Base-by-base conservation (phyloP, 2,329 filamentous ascomycete genomes). In the Aspergillus piperis region DNA sequence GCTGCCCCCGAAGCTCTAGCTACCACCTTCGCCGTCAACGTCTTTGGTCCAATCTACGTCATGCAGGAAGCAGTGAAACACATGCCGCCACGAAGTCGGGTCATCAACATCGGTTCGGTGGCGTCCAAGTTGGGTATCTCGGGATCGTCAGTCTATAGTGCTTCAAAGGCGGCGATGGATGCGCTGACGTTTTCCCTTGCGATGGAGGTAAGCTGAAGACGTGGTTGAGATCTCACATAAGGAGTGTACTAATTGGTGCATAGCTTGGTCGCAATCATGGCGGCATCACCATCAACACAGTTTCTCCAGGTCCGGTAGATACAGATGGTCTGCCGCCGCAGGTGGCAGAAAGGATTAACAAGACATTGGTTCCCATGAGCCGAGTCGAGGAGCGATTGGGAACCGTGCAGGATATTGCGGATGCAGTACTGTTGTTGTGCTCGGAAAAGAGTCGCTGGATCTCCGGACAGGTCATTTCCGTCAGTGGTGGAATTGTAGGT, bases 391-490 rank as follows among this genome's bases (percentile, higher is more conserved):
- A 54, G 15, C 17, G 59, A 38, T 19, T 58, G 13, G 59, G 59
- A 1, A 58, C 49, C 5, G 49, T 53, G 15, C 49, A 54, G 30
- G 59, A 61, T 58, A 36, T 61, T 6, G 48, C 59, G 15, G 48
- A 52, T 8, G 54, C 42, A 23, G 59, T 61, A 39, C 39, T 61
- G 4, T 27, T 52, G 21, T 27, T 61, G 42, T 50, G 38, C n/a
- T 17, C 38, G 19, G 59, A 61, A 41, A 41, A 38, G 47, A 58
- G 54, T 41, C 48, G 59, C 11, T 61, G 59, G 59, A 58, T 61
- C 27, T 57, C 59, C 2, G 59, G 59, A n/a, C 59, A 61, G 32
- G 23, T 58, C 7, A 41, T 61, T 36, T 61, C 59, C 13, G 59
- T 53, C 21, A 61, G 59, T 53, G 59, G 59, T 4, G 59, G 59